Evolutionary conservation across 495 filamentous ascomycete genomes (phyloP).

Genomic region (Parmelia sp.): DNA sequence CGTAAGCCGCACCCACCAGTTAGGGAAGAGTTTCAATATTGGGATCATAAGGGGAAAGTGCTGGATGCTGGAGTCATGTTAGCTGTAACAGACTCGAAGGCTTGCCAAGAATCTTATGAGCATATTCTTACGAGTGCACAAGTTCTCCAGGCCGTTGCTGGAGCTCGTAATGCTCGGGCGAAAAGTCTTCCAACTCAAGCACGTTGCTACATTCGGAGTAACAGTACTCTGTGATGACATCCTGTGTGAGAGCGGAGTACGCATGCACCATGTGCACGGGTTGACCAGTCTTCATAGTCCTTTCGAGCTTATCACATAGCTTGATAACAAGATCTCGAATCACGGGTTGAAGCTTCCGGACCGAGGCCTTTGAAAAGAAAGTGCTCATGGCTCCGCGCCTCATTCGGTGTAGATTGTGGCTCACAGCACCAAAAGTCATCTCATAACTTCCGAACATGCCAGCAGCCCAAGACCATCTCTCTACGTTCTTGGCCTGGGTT

Average conservation of each 20-base stretch:
- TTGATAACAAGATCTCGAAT: conserved; percentile 25
- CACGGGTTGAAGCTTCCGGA: conserved; percentile 33
- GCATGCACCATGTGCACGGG: conserved; percentile 9
- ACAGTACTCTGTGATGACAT: conserved; percentile 17
- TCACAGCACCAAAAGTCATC: conserved; percentile 29
- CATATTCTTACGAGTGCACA: too few species aligned
- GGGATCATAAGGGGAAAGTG: not conserved
- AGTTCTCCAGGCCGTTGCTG: not conserved
- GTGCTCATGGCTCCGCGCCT: conserved; percentile 34
- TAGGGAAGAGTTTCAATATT: conserved; percentile 29
- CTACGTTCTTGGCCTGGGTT: conserved; percentile 22
- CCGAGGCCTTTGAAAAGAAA: conserved; percentile 38
- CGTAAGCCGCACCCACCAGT: not conserved
- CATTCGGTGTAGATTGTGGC: conserved; percentile 31
- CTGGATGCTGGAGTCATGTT: not conserved
- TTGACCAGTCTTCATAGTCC: not conserved
- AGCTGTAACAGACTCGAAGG: too few species aligned
- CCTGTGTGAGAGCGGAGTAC: conserved; percentile 15
- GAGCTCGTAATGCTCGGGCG: not conserved
- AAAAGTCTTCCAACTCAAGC: conserved; percentile 9
- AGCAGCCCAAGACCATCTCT: conserved; percentile 19
- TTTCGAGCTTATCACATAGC: conserved; percentile 2
- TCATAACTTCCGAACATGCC: conserved; percentile 16
- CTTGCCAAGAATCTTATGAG: too few species aligned
- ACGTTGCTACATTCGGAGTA: conserved; percentile 6